Conservation (phyloP, 169 alveolate species). For the Plasmodium gallinaceum region DNA sequence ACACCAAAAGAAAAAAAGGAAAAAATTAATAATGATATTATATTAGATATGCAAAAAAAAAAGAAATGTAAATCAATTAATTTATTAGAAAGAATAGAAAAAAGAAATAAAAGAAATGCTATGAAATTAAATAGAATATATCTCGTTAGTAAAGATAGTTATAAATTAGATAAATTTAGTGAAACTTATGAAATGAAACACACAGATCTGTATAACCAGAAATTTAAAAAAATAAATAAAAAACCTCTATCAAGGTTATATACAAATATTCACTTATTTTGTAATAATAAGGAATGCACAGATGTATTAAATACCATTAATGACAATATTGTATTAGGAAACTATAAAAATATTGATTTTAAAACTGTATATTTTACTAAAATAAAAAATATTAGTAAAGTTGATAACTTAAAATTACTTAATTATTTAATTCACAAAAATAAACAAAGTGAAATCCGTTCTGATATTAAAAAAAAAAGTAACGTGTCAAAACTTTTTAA, state of each 20-base stretch:
- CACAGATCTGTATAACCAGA: conserved; percentile 38
- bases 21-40: not conserved
- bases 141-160: conserved; percentile 12
- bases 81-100: conserved; percentile 3
- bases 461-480: conserved; percentile 65
- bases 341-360: not conserved
- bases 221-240: conserved; percentile 31
- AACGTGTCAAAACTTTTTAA: conserved; percentile 65
- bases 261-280: conserved; percentile 34
- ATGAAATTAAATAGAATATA: not conserved
- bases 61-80: conserved; percentile 1
- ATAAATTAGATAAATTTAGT: conserved; percentile 37
- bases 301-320: not conserved
- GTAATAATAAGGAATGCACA: conserved; percentile 32
- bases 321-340: conserved; percentile 5
- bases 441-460: conserved; percentile 38
- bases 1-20: conserved; percentile 24
- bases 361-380: not conserved
- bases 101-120: conserved; percentile 10
- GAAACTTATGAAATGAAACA: conserved; percentile 29
- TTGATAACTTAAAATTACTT: conserved; percentile 44
- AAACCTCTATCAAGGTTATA: conserved; percentile 14
- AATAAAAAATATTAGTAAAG: not conserved
- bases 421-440: conserved; percentile 58
- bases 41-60: not conserved